Evolutionary conservation across 768 basidiomycete genomes (phyloP), one percentile per base, ranked within the genome.

Genomic region (Amanita exitialis): DNA sequence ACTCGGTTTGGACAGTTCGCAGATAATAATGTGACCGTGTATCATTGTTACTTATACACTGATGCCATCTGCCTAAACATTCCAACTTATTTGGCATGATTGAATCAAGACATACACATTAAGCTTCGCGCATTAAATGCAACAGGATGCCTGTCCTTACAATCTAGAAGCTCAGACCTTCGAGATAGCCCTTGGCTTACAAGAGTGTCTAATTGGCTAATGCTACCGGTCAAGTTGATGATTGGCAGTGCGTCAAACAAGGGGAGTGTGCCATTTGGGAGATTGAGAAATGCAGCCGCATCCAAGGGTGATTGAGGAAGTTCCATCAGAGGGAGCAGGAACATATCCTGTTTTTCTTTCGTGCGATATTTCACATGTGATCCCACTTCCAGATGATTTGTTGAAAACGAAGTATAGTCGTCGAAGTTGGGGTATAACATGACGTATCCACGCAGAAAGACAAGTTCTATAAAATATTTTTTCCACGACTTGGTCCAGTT

Each of bases 371-470:
- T 79, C 44, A 92, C 87, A 58, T 93, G 90, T 36, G 83, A 80
- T 27, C 90, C 90, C 15, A 80, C 73, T 68, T 93, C 90, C 49
- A 92, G 75, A 59, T 90, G 90, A 63, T 93, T 93, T n/a, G 89
- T 93, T 53, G 91, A 92, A 6, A 93, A 64, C 25, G 89, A 90
- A 34, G 73, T 62, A 58, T 80, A 90, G 39, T 70, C 72, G 37
- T 69, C 74, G 60, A 79, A 92, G 66, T 92, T 93, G 9, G 90
- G 90, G 60, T 93, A 93, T 27, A 93, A 77, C 90, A 92, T 92
- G 47, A 81, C 78, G 64, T 89, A 90, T 2, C 90, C 88, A 4
- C 82, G 79, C 12, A 93, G 73, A 64, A 82, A 88, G 37, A 79
- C 80, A 49, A 92, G 72, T 64, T 93, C 90, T 65, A 91, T 91